Base-by-base conservation (phyloP, 2,329 filamentous ascomycete species). In the Arthroderma uncinatum region DNA sequence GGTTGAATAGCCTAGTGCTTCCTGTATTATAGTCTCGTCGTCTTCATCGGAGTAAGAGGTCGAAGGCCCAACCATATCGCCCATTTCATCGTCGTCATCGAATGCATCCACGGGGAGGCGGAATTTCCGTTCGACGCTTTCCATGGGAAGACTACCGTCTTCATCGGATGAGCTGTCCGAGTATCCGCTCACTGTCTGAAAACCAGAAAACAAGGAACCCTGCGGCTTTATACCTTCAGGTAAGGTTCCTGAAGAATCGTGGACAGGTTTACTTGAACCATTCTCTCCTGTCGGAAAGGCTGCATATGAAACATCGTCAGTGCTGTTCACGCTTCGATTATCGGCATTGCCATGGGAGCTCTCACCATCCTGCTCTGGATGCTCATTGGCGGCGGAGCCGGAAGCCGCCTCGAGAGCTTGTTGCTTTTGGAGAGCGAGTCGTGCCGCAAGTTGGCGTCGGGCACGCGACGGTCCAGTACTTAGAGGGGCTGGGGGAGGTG, bases 401-500 rank as follows among this genome's bases (percentile, higher is more conserved):
- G 61, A 58, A 37, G 60, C 61, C 30, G 64, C 72, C 1, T 77
- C 70, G 42, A 72, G 73, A 23, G 76, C 71, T 62, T 82, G 82
- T 70, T 88, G 85, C 63, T 84, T 82, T 62, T 89, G 86, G 72
- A 86, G 82, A 1, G 88, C 82, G 66, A 97, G 79, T 10, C 91
- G 83, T 10, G 88, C 87, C n/a, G 90, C 91, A n/a, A 97, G 81
- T 70, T 95, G 89, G 57, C 89, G 79, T 54, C 92, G 83, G 6
- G 92, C 92, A 55, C 92, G 83, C 6, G 89, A 94, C 1, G 92
- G 91, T 0, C 87, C 85, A 36, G 92, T 84, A 69, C 92, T 93
- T 66, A 95, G 77, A 10, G 90, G 89, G 33, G 87, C 85, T 21
- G 83, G 87, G n/a, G 86, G 85, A 0, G 74, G 73, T 55, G 72